Evolutionary conservation across 2,329 filamentous ascomycete species (phyloP), one percentile per base, ranked within the genome.

Genomic region (Neurospora crassa): DNA sequence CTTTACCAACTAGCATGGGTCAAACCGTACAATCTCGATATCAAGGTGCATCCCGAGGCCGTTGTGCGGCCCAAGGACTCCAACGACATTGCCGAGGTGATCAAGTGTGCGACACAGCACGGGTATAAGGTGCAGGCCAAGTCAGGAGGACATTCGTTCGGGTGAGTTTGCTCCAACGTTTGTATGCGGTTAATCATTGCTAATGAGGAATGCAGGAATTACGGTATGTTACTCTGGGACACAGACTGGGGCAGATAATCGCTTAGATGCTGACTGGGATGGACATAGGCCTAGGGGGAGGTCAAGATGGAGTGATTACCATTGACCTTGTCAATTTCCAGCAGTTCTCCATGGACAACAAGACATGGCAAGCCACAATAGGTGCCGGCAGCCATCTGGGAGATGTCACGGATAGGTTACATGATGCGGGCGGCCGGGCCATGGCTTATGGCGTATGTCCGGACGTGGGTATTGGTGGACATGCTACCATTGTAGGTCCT

Each of bases 61-160:
- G 86, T 91, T 20, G 83, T 89, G 2, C 81, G 87, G 8, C 89
- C 89, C 0, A 79, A 81, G 5, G 86, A 80, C 0, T 80, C 83
- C 12, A 78, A 85, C 29, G 86, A 90, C 70, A 84, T 91, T 2
- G 83, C 87, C 1, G 84, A 80, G 24, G 85, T 88, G 16, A 83
- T 91, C 47, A 84, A 85, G 69, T 91, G 89, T 76, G 89, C 88
- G 5, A 81, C 77, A 2, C 73, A 83, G 34, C 80, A 82, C 71
- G 80, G 80, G 6, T 78, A 87, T 69, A 85, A 86, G 74, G 87
- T 91, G 0, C 88, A 90, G 76, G 85, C 89, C 29, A 87, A 84
- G 74, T 89, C 87, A 1, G 89, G 89, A 4, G 89, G 89, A 0
- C 89, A 91, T 75, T 90, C 88, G 0, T 91, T 89, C 73, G 88